Evolutionary conservation across 768 basidiomycete species (phyloP), one percentile per base, ranked within the genome.

Genomic region (Suillus subaureus): DNA sequence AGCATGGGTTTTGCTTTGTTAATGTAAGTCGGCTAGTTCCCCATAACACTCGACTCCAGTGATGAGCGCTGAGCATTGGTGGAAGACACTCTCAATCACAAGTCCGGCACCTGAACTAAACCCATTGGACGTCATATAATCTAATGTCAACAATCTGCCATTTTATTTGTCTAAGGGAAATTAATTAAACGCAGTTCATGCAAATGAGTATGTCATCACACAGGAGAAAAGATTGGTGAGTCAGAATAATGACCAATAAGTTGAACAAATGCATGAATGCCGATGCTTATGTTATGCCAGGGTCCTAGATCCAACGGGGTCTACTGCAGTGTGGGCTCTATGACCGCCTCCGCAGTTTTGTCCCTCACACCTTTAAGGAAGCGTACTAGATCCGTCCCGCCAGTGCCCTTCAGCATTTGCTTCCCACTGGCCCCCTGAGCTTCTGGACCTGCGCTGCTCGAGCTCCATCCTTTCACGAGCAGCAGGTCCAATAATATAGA

Each of bases 401-500:
- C 93, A 0, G 93, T 94, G 0, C 94, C 94, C 68, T 84, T 88
- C 66, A 89, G 61, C 4, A 76, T 72, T 2, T 61, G 68, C 18
- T 69, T 62, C n/a, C 47, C 82, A 42, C n/a, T n/a, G n/a, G 6
- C 58, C 60, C 67, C 28, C 40, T 4, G 26, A 28, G 40, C 40
- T 42, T 8, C 11, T 21, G 47, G 37, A 66, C 61, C 67, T 13
- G 40, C 65, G 66, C n/a, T 68, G 58, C 54, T 61, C 61, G 13
- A 49, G 57, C 8, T 61, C 65, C 39, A 16, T 61, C 61, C 69
- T 72, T 64, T 72, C 70, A 15, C 45, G 66, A 64, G 67, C 64
- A 4, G 92, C 88, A 45, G 92, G 93, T n/a, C 83, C 82, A 35
- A 94, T 80, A 64, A 95, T 92, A 74, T 92, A 94, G 47, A 88